These are phyloP conservation scores for Aspergillus wentii DNA, from an alignment of 495 filamentous ascomycete genomes.

Conservation along the genomic window DNA sequence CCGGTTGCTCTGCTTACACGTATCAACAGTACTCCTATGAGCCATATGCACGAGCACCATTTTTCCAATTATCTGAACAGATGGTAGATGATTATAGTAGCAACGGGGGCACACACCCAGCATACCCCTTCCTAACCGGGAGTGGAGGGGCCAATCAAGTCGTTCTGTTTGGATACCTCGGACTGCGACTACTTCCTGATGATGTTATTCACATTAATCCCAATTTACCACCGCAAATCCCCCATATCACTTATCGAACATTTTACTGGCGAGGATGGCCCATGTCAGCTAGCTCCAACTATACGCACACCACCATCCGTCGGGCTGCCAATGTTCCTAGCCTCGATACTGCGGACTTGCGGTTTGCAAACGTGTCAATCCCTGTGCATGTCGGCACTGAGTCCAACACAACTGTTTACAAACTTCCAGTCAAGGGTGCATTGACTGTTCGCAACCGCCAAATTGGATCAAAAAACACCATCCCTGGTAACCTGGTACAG, in stretches of 20 bases:
- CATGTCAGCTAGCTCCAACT: slow-evolving; percentile 57
- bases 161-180: slow-evolving; percentile 56
- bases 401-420: slow-evolving; percentile 34
- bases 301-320: slow-evolving; percentile 59
- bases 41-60: slow-evolving; percentile 45
- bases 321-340: slow-evolving; percentile 31
- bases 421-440: slow-evolving; percentile 44
- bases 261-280: slow-evolving; percentile 69
- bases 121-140: slow-evolving; percentile 64
- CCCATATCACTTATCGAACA: slow-evolving; percentile 55
- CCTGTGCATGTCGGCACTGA: slow-evolving; percentile 44
- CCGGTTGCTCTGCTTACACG: slow-evolving; percentile 59
- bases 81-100: slow-evolving; percentile 56
- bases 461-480: slow-evolving; percentile 39
- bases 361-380: slow-evolving; percentile 45
- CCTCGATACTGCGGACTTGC: slow-evolving; percentile 37
- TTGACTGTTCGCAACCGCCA: slow-evolving; percentile 57
- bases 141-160: slow-evolving; percentile 62
- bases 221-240: slow-evolving; percentile 57
- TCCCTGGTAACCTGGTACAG: slow-evolving; percentile 60
- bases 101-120: slow-evolving; percentile 65
- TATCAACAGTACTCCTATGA: slow-evolving; percentile 59
- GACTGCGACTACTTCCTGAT: slow-evolving; percentile 50
- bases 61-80: slow-evolving; percentile 62
- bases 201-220: slow-evolving; percentile 52